Evolutionary conservation across 2,329 filamentous ascomycete genomes (phyloP), one percentile per base, ranked within the genome.

Genomic region (Nemania diffusa): DNA sequence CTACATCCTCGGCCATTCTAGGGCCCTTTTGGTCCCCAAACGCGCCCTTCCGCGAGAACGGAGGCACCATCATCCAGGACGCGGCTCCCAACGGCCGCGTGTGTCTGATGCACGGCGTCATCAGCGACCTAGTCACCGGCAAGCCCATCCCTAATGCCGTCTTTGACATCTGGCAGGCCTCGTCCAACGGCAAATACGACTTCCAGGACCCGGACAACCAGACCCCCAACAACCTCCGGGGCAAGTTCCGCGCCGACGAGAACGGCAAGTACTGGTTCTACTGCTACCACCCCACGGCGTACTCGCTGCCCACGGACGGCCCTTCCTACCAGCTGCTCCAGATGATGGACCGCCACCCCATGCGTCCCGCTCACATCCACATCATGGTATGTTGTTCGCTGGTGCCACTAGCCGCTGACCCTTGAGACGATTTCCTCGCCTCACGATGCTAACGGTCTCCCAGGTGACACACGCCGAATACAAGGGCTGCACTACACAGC

Each of bases 141-240:
- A 85, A 87, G 80, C 88, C 88, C 69, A 89, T 93, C 74, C 85
- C 84, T 62, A 83, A 84, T 74, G 91, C 90, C 72, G 88, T 92
- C 70, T 88, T 93, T 74, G 91, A 93, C 77, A 90, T 93, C 82
- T 93, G 91, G 91, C 90, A 93, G 78, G 90, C 91, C 57, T 90
- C 87, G 71, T 84, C 89, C 78, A 93, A 92, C 81, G 91, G 90
- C 78, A 89, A 90, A 77, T 93, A 93, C 83, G 90, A 92, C 76
- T 88, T 91, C 84, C 90, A 92, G 79, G 91, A 93, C 79, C 90
- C 90, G 0, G 85, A 89, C 64, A 88, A 88, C 81, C 90, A 92
- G 83, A 81, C 82, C 57, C 87, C 88, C 76, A 91, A 92, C 85
- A 93, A 93, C 83, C 84, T 93, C 48, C 87, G 91, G 50, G 91